Percentiles rank a stretch among this genome's conserved stretches.
Evolutionary conservation across 306 rosid genomes (phyloP).

Genomic region (Prunus salicina): DNA sequence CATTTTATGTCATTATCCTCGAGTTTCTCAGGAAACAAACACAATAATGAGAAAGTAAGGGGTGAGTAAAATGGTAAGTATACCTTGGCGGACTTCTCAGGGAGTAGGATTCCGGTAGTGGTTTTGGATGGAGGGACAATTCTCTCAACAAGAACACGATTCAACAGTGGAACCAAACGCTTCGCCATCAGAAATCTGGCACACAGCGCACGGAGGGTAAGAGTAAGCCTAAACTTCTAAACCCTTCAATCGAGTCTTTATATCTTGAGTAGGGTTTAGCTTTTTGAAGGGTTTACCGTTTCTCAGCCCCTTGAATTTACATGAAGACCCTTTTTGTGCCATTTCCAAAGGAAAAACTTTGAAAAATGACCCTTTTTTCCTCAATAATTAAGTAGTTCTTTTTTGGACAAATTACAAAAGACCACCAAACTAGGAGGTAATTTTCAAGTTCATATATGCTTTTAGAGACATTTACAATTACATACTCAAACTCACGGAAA

Average conservation of each 20-base stretch:
- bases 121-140: conserved; percentile 69
- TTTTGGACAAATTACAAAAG: too few species aligned
- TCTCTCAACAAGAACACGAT: conserved; percentile 73
- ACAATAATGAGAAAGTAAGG: background rate
- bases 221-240: background rate
- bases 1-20: background rate
- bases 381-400: too few species aligned
- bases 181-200: conserved; percentile 44
- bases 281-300: background rate
- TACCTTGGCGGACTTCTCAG: conserved; percentile 64
- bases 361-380: too few species aligned
- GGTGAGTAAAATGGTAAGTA: conserved; percentile 7
- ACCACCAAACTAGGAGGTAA: too few species aligned
- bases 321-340: too few species aligned
- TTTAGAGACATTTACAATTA: too few species aligned
- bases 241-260: background rate
- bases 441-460: too few species aligned
- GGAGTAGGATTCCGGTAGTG: conserved; percentile 52
- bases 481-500: too few species aligned
- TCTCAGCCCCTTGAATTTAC: too few species aligned
- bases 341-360: too few species aligned
- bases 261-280: background rate
- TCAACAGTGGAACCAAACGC: conserved; percentile 68
- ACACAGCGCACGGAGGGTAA: background rate
- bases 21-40: background rate